Conservation (phyloP, 305 asterid species). For the Rubia peregrina region DNA sequence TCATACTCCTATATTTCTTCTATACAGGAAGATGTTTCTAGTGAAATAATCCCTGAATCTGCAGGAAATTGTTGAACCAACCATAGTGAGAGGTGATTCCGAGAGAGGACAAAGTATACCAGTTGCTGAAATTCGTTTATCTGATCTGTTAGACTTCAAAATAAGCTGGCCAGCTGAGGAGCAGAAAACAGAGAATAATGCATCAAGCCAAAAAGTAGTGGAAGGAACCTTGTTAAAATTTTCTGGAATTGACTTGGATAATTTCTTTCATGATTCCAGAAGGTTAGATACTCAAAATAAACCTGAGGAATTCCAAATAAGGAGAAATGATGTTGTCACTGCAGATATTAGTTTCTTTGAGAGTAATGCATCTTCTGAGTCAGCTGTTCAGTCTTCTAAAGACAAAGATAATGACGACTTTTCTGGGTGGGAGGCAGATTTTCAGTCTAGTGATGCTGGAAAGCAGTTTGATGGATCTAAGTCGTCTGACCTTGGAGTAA, state of each 20-base stretch:
- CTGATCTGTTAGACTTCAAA: constrained; percentile 52
- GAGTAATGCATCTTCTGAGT: constrained; percentile 37
- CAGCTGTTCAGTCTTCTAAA: constrained; percentile 31
- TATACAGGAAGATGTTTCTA: background rate
- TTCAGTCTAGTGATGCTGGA: constrained; percentile 47
- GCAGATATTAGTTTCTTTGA: constrained; percentile 38
- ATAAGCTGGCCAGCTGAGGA: constrained; percentile 47
- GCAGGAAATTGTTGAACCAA: constrained; percentile 65
- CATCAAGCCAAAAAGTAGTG: constrained; percentile 26
- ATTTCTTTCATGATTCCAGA: constrained; percentile 41
- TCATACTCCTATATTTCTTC: background rate
- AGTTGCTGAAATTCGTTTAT: constrained; percentile 37
- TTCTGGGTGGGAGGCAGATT: constrained; percentile 77
- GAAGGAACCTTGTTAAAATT: constrained; percentile 31
- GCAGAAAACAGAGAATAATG: constrained; percentile 30
- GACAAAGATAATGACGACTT: constrained; percentile 25
- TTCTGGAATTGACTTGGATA: constrained; percentile 51
- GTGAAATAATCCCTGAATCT: constrained; percentile 15
- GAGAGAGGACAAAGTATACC: constrained; percentile 38
- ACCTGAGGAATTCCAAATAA: constrained; percentile 29
- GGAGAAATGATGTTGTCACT: constrained; percentile 20
- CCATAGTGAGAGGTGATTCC: constrained; percentile 30
- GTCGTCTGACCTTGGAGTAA: constrained; percentile 26
- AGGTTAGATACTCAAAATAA: constrained; percentile 22
- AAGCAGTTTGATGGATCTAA: constrained; percentile 23